Evolutionary conservation across 2,329 filamentous ascomycete genomes (phyloP).

Genomic region (Cordyceps javanica): DNA sequence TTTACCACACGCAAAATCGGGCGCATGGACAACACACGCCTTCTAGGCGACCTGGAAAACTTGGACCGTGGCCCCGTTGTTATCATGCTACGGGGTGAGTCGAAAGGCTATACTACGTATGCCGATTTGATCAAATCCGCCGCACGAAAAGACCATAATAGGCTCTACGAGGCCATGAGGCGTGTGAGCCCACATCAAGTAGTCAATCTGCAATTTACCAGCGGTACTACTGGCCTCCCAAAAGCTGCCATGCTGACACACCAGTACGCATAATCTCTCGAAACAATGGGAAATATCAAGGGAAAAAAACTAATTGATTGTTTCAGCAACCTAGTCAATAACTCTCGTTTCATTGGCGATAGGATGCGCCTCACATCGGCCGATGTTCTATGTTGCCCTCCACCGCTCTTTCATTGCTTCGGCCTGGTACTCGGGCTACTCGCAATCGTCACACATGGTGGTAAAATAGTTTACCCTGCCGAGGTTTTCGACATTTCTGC

Average conservation of each 20-base stretch:
- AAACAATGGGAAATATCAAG: not conserved
- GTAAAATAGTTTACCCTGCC: conserved; percentile 68
- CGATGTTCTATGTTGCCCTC: conserved; percentile 73
- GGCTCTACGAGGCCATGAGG: conserved; percentile 46
- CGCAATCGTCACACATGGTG: conserved; percentile 66
- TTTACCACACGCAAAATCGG: conserved; percentile 69
- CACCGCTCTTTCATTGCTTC: conserved; percentile 82
- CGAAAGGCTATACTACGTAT: conserved; percentile 53
- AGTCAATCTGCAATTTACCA: conserved; percentile 69
- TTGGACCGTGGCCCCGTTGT: conserved; percentile 43
- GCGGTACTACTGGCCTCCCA: conserved; percentile 66
- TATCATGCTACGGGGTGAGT: conserved; percentile 53
- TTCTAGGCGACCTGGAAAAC: conserved; percentile 49
- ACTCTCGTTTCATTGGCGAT: conserved; percentile 65
- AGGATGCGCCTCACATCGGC: conserved; percentile 61
- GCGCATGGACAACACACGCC: conserved; percentile 53
- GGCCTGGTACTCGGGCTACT: conserved; percentile 72
- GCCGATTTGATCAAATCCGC: conserved; percentile 50
- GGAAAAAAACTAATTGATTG: conserved; percentile 10
- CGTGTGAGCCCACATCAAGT: conserved; percentile 59
- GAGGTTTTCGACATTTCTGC: conserved; percentile 66
- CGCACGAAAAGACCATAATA: conserved; percentile 39
- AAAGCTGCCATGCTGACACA: conserved; percentile 72
- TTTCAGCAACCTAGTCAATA: conserved; percentile 54
- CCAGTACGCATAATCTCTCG: conserved; percentile 39